phyloP scores from a whole-genome alignment of 805 yeast species.

The Lipomyces lipofer region DNA sequence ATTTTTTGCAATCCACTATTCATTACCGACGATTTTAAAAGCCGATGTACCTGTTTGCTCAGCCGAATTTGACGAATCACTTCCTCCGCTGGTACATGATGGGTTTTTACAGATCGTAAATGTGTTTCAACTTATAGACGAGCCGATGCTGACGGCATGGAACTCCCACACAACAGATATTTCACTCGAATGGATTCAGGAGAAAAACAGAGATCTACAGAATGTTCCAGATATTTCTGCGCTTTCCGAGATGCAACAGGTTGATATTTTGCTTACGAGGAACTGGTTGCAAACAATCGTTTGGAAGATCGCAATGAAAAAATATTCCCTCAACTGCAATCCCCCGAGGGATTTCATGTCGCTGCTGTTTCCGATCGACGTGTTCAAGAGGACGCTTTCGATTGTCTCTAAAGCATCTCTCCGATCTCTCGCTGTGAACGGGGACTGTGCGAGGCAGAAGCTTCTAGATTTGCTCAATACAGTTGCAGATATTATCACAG shows the following conservation, averaged over 20 bases:
- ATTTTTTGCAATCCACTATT: not conserved
- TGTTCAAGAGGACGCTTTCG: not conserved
- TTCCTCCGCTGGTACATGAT: not conserved
- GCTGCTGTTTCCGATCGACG: not conserved
- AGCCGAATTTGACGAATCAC: not conserved
- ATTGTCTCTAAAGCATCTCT: not conserved
- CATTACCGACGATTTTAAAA: not conserved
- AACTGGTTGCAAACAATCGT: not conserved
- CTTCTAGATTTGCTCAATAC: not conserved
- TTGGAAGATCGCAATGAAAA: not conserved
- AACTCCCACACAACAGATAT: not conserved
- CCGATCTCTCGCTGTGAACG: not conserved
- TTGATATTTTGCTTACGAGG: not conserved
- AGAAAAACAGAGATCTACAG: not conserved
- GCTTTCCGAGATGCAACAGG: slow-evolving; percentile 1
- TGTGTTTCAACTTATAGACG: not conserved
- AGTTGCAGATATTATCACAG: not conserved
- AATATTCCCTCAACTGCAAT: not conserved
- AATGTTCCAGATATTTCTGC: not conserved
- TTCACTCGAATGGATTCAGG: not conserved
- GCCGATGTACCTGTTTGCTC: not conserved
- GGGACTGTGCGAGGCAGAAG: not conserved
- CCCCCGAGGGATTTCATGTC: slow-evolving; percentile 4
- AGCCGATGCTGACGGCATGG: not conserved
- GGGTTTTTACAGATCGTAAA: not conserved